Evolutionary conservation across 176 grass and related monocot genomes (phyloP).

Genomic region (Oryza meyeriana): DNA sequence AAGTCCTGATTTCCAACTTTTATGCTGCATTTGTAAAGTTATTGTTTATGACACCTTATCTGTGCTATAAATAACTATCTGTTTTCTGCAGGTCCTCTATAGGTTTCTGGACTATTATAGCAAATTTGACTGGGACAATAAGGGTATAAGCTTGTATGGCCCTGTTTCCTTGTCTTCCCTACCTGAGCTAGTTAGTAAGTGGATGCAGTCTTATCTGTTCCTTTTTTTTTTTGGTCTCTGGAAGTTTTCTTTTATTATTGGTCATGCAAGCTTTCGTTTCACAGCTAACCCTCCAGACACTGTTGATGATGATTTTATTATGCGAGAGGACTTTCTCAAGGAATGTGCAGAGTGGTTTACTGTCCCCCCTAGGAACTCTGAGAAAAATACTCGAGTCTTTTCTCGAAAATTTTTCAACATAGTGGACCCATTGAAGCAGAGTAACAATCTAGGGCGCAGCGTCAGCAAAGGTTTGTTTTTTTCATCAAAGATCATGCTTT

Average conservation of each 20-base stretch:
- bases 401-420: constrained; percentile 80
- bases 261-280: constrained; percentile 26
- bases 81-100: constrained; percentile 76
- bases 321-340: constrained; percentile 59
- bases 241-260: constrained; percentile 21
- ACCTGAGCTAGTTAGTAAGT: constrained; percentile 83
- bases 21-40: neutral
- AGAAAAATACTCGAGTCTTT: constrained; percentile 47
- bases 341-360: constrained; percentile 43
- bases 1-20: constrained; percentile 25
- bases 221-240: neutral
- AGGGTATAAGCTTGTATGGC: constrained; percentile 73
- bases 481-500: constrained; percentile 18
- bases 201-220: constrained; percentile 18
- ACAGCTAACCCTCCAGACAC: constrained; percentile 56
- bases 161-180: constrained; percentile 67
- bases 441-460: constrained; percentile 92
- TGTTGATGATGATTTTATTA: constrained; percentile 40
- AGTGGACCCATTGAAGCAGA: constrained; percentile 77
- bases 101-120: constrained; percentile 92
- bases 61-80: constrained; percentile 17
- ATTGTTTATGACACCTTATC: neutral
- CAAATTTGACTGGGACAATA: constrained; percentile 91
- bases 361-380: constrained; percentile 42
- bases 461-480: constrained; percentile 75